These are phyloP conservation scores for Fusarium albosuccineum DNA, from an alignment of 2,329 filamentous ascomycete genomes.

Conservation along the genomic window DNA sequence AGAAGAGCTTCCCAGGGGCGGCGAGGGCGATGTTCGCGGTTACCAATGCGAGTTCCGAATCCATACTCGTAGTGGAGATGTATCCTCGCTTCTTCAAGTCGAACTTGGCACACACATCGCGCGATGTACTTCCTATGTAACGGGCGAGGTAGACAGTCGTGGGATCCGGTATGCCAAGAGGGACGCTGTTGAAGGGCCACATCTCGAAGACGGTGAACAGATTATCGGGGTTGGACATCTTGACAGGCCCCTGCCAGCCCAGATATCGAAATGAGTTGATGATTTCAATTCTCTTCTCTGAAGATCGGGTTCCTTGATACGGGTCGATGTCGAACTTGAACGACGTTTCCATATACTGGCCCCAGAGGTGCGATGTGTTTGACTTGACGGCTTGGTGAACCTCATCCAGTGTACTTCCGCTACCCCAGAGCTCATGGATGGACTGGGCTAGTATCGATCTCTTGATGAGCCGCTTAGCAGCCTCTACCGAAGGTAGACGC, in stretches of 20 bases:
- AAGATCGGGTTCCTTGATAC: conserved; percentile 80
- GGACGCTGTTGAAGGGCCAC: conserved; percentile 71
- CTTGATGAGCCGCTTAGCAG: conserved; percentile 75
- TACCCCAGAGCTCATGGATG: conserved; percentile 92
- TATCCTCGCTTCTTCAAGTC: conserved; percentile 94
- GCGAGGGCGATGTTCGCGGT: conserved; percentile 93
- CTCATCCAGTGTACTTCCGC: conserved; percentile 73
- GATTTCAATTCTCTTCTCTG: conserved; percentile 74
- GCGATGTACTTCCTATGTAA: conserved; percentile 73
- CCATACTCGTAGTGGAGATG: conserved; percentile 97
- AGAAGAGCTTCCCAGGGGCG: conserved; percentile 85
- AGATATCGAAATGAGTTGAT: conserved; percentile 88
- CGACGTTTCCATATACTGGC: conserved; percentile 70
- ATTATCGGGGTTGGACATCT: conserved; percentile 79
- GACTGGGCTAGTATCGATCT: conserved; percentile 86
- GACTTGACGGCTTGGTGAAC: conserved; percentile 75
- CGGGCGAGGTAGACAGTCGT: conserved; percentile 78
- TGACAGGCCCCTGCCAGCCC: conserved; percentile 81
- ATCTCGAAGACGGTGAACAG: conserved; percentile 87
- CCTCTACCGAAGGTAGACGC: conserved; percentile 72
- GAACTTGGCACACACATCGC: conserved; percentile 78
- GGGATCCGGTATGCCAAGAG: conserved; percentile 64
- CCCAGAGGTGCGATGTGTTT: conserved; percentile 75
- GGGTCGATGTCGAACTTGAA: conserved; percentile 90
- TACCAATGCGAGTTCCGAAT: conserved; percentile 89